A percentile compares a stretch with the other conserved stretches of the same genome.
Evolutionary conservation across 441 rosid genomes (phyloP).

Genomic region (Euphorbia schlechtendalii): DNA sequence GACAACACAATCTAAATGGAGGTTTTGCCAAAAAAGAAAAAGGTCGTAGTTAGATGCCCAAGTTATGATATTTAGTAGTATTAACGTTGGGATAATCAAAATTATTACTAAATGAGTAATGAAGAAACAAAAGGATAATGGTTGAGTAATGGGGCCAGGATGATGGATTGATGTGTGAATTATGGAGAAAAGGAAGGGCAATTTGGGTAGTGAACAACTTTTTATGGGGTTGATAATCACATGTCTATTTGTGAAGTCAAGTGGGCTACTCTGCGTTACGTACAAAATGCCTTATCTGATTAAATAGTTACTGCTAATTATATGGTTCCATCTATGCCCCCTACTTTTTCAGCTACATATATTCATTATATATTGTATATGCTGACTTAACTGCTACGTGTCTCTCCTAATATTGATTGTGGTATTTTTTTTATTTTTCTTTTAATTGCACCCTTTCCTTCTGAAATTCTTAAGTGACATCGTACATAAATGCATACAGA

Average conservation of each 20-base stretch:
- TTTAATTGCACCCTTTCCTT: neutral
- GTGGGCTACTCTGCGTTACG: constrained; percentile 5
- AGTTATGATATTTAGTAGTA: too few relatives aligned
- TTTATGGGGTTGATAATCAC: constrained; percentile 34
- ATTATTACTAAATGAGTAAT: too few relatives aligned
- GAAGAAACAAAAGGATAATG: neutral
- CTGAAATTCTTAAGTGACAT: too few relatives aligned
- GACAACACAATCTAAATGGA: too few relatives aligned
- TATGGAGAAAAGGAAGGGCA: constrained; percentile 10
- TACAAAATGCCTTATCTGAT: constrained; percentile 30
- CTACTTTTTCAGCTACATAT: neutral
- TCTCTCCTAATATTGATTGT: too few relatives aligned
- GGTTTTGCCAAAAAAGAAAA: too few relatives aligned
- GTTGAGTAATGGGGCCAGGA: neutral
- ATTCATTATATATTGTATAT: too few relatives aligned
- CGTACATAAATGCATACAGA: too few relatives aligned
- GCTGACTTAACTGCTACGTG: neutral
- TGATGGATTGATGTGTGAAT: constrained; percentile 6
- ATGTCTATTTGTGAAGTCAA: constrained; percentile 18
- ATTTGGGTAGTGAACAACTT: constrained; percentile 18
- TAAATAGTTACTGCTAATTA: constrained; percentile 5
- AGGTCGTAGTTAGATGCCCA: too few relatives aligned
- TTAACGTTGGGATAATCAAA: neutral
- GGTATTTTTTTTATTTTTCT: neutral
- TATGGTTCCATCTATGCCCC: neutral